Evolutionary conservation across 129 eudicot species (phyloP), one percentile per base, ranked within the genome.

Genomic region (Centrapalus pauciflorus): DNA sequence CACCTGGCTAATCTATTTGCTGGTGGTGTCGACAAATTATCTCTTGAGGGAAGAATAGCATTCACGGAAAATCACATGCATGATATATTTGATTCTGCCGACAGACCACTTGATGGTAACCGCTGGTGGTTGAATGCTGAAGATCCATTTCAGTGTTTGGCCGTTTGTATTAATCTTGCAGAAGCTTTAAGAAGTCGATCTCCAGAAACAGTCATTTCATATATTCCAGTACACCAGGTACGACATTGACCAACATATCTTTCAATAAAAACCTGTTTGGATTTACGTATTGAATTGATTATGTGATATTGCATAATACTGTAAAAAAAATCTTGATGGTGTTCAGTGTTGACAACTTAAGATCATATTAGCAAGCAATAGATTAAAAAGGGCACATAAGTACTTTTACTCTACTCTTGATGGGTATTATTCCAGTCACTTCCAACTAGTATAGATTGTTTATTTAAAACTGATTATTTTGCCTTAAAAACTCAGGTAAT

Each of bases 61-160:
- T 91, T 91, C 67, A 81, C 85, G 3, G 96, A 91, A 73, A 91
- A 70, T 67, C 95, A 91, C 58, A 58, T 91, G 77, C 81, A 91
- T 79, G 96, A 91, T 57, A 81, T 91, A 74, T 83, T 85, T 79
- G 98, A 91, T 72, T 88, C 96, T 30, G 95, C 96, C 19, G 96
- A 87, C 64, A 79, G 65, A 59, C 98, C 98, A 3, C 94, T 91
- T 64, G 98, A 85, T 81, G 96, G 98, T 75, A 72, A 64, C 35
- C 71, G 89, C 4, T 91, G 98, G 98, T 91, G 98, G 98, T 75
- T 91, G 64, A 81, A 81, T 27, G 96, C 96, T 33, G 98, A 91
- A 85, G 98, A 91, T 35, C 98, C 98, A 2, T 91, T 91, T 75
- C 98, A 91, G 85, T 91, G 86, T 77, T 81, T 91, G 86, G 98